Evolutionary conservation across 139 green algal species (phyloP).

Genomic region (Diplosphaera chodatii): DNA sequence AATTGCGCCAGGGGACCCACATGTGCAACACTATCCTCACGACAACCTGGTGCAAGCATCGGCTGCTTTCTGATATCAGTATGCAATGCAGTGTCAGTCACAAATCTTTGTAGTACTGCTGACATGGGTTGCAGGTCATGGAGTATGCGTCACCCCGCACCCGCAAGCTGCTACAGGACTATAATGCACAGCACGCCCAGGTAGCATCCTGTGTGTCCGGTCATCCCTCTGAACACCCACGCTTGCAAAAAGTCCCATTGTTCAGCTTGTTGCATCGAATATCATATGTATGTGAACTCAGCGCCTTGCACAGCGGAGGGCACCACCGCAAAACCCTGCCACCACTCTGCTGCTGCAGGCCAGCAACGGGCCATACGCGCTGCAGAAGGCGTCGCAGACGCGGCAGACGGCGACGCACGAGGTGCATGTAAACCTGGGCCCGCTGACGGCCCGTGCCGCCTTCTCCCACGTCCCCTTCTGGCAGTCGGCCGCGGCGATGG

Average conservation of each 20-base stretch:
- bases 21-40: too few relatives aligned
- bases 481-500: slow-evolving; percentile 29
- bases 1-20: background rate
- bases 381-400: background rate
- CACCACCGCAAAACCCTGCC: too few relatives aligned
- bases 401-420: background rate
- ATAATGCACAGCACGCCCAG: slow-evolving; percentile 4
- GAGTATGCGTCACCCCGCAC: slow-evolving; percentile 40
- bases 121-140: slow-evolving; percentile 18
- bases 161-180: slow-evolving; percentile 26
- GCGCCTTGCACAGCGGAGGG: too few relatives aligned
- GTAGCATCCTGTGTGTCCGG: too few relatives aligned
- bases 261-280: too few relatives aligned
- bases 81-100: too few relatives aligned
- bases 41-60: too few relatives aligned
- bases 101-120: too few relatives aligned
- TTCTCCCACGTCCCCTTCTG: slow-evolving; percentile 66
- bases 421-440: slow-evolving; percentile 38
- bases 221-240: background rate
- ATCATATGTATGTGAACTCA: too few relatives aligned
- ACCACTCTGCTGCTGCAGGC: slow-evolving; percentile 5
- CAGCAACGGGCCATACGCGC: background rate
- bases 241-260: too few relatives aligned
- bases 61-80: too few relatives aligned
- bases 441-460: slow-evolving; percentile 39